phyloP scores from a whole-genome alignment of 2,329 filamentous ascomycete species.

The Calonectria pteridis region DNA sequence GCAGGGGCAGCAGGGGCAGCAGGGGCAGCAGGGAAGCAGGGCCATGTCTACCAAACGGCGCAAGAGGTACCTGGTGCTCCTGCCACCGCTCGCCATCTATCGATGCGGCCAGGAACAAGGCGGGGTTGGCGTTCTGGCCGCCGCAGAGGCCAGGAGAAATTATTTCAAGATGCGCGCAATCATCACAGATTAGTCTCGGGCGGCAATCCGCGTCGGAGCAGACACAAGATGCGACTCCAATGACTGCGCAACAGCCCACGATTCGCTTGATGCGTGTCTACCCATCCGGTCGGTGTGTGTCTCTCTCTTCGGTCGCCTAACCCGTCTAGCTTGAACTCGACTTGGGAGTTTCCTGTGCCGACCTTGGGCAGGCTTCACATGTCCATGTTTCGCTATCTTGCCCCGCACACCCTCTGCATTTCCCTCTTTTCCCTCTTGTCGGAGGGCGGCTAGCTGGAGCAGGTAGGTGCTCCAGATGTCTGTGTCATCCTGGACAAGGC shows the following conservation, averaged over 20 bases:
- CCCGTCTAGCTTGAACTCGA: neutral
- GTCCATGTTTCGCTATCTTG: neutral
- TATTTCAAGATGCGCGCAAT: neutral
- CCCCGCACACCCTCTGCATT: conserved; percentile 2
- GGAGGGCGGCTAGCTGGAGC: neutral
- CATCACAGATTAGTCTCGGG: neutral
- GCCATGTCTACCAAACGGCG: neutral
- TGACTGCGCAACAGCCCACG: neutral
- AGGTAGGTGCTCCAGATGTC: neutral
- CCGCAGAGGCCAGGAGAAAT: neutral
- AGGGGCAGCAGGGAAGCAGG: no score
- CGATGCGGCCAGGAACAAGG: neutral
- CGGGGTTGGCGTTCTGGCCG: neutral
- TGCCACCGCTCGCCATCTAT: neutral
- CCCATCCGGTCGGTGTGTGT: neutral
- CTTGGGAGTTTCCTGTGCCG: neutral
- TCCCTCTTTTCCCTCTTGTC: neutral
- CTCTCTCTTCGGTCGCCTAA: neutral
- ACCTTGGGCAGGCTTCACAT: neutral
- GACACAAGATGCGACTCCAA: neutral
- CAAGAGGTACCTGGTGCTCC: neutral
- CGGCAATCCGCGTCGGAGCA: conserved; percentile 8
- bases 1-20: no score
- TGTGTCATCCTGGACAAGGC: neutral
- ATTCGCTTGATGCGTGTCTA: neutral